Evolutionary conservation across 441 rosid species (phyloP), one percentile per base, ranked within the genome.

Genomic region (Populus hybrid): DNA sequence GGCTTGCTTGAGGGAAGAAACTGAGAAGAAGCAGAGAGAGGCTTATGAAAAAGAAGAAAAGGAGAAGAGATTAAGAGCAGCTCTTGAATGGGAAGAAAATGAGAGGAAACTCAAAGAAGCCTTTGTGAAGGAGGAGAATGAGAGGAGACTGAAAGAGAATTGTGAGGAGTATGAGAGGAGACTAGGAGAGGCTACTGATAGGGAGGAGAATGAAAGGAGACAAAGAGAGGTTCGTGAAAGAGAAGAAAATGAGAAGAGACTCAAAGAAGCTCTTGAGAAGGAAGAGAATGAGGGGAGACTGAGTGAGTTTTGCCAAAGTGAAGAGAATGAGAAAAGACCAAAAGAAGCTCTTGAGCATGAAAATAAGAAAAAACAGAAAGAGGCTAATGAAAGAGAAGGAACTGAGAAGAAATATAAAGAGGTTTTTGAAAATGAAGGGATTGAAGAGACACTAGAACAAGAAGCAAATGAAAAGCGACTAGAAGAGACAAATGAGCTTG

Each of bases 241-340:
- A 75, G 86, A 85, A 64, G 89, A 83, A 80, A 78, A 76, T 63
- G 87, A 84, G 81, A 88, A 82, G 84, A 86, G 74, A 81, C 67
- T 76, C 68, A 79, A 74, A 78, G 92, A 85, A 29, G 31, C 31
- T 29, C 31, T 29, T 29, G 31, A 29, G 31, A 29, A 29, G 31
- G 31, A 29, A 29, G 4, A 29, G 31, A 29, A 29, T 29, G 31
- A 29, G 31, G 31, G 31, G 31, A 29, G 31, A 4, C 31, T 29
- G 31, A 29, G 3, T 3, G 31, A 29, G 31, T 29, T 29, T 29
- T 29, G 31, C 31, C 31, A 29, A 29, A 29, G 31, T 29, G 31
- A 29, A 29, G 31, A 29, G 31, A 29, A 29, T 29, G 31, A 29
- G 31, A 29, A 29, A 29, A 29, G 31, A 29, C 31, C 31, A 29